Conservation (phyloP, 495 filamentous ascomycete species). For the Lasiosphaeria hispida region DNA sequence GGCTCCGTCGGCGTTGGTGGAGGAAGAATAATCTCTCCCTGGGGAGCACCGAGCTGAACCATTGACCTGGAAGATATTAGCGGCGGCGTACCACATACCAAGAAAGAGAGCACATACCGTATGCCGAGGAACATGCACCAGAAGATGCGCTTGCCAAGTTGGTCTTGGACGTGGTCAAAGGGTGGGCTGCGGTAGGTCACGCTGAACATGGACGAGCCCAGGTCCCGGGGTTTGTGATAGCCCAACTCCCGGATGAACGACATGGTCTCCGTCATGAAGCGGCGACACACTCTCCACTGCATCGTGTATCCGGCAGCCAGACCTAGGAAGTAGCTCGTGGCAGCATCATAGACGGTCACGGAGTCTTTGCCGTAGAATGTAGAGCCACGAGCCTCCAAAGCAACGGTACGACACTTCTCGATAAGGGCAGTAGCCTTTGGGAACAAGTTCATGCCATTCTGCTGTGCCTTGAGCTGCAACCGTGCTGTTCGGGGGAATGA, state of each 20-base stretch:
- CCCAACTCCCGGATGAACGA: constrained; percentile 68
- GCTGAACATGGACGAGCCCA: constrained; percentile 29
- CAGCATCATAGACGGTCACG: constrained; percentile 74
- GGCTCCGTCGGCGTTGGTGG: constrained; percentile 69
- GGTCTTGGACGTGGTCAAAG: constrained; percentile 68
- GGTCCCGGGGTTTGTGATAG: constrained; percentile 50
- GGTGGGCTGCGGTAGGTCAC: constrained; percentile 35
- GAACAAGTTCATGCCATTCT: constrained; percentile 51
- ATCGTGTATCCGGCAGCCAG: constrained; percentile 68
- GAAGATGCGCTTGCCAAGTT: constrained; percentile 75
- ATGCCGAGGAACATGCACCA: constrained; percentile 71
- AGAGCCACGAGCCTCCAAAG: constrained; percentile 66
- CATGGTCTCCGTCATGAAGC: constrained; percentile 72
- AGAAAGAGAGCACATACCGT: constrained; percentile 37
- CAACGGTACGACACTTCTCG: constrained; percentile 69
- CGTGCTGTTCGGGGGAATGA: constrained; percentile 79
- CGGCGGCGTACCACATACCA: not conserved
- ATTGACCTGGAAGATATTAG: constrained; percentile 45
- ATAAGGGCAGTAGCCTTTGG: constrained; percentile 71
- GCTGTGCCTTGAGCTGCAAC: constrained; percentile 63
- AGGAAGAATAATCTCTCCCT: constrained; percentile 62
- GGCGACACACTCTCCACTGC: constrained; percentile 61
- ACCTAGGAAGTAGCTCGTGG: constrained; percentile 79
- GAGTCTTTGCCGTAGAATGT: constrained; percentile 63
- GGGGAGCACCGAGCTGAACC: constrained; percentile 66